Evolutionary conservation across 371 early-diverging fungal genomes (phyloP).

Genomic region (Haplosporangium sp.): DNA sequence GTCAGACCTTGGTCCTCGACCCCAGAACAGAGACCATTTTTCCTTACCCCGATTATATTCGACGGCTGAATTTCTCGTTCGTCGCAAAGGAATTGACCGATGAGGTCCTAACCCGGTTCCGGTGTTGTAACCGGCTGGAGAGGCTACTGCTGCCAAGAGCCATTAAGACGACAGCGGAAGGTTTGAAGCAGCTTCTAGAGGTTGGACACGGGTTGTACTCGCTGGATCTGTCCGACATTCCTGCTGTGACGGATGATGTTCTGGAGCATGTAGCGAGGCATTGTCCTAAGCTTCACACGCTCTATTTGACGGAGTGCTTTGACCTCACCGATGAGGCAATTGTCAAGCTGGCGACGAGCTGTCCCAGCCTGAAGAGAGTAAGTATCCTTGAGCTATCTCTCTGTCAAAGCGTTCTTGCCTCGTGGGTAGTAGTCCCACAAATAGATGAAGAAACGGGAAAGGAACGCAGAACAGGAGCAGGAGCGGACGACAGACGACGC

Average conservation of each 20-base stretch:
- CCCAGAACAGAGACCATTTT: conserved; percentile 40
- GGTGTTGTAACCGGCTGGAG: conserved; percentile 66
- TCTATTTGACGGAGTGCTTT: conserved; percentile 46
- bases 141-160: conserved; percentile 70
- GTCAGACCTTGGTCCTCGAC: conserved; percentile 10
- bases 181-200: conserved; percentile 57
- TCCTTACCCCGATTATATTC: conserved; percentile 65
- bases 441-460: no score
- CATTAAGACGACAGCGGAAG: conserved; percentile 59
- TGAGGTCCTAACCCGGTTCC: conserved; percentile 52
- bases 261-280: conserved; percentile 34
- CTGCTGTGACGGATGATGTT: conserved; percentile 40
- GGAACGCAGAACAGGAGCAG: no score
- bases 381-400: conserved; percentile 7
- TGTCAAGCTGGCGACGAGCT: conserved; percentile 28
- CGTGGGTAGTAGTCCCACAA: no score
- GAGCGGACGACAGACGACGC: no score
- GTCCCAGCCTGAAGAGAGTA: conserved; percentile 41
- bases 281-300: conserved; percentile 52
- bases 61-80: conserved; percentile 69
- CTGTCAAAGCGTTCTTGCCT: no score
- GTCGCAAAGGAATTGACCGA: conserved; percentile 61
- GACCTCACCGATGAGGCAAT: conserved; percentile 50
- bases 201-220: conserved; percentile 27
- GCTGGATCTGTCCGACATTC: conserved; percentile 43